phyloP scores from a whole-genome alignment of 2,329 filamentous ascomycete species.

The Aspergillus persii region DNA sequence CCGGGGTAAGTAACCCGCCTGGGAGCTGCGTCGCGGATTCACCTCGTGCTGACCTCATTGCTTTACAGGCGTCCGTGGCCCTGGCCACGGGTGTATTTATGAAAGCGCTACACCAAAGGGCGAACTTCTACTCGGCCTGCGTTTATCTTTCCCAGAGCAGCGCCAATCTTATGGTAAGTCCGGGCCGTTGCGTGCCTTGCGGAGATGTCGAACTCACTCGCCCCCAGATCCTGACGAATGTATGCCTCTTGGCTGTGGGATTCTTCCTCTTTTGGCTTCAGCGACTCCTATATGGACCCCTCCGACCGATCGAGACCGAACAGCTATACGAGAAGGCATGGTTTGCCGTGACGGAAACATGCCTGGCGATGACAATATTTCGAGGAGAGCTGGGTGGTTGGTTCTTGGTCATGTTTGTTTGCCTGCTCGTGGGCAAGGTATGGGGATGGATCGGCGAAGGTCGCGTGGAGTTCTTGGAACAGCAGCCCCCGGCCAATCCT shows the following conservation, averaged over 20 bases:
- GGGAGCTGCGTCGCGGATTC: neutral
- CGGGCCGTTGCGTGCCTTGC: constrained; percentile 5
- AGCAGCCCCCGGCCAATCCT: constrained; percentile 88
- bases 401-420: constrained; percentile 96
- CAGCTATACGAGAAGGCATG: constrained; percentile 96
- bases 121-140: constrained; percentile 97
- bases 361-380: constrained; percentile 97
- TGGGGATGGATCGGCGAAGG: constrained; percentile 99
- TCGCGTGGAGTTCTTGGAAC: constrained; percentile 88
- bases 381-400: constrained; percentile 90
- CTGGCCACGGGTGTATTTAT: constrained; percentile 80
- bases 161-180: constrained; percentile 80
- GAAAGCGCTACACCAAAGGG: constrained; percentile 88
- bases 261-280: constrained; percentile 84
- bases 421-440: constrained; percentile 87
- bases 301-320: constrained; percentile 92
- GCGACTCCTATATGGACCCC: constrained; percentile 81
- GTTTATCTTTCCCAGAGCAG: constrained; percentile 97
- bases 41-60: constrained; percentile 7
- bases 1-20: constrained; percentile 45
- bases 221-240: constrained; percentile 81
- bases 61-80: constrained; percentile 68
- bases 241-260: constrained; percentile 77
- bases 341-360: constrained; percentile 97
- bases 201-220: constrained; percentile 1